Conservation (phyloP, 2,329 filamentous ascomycete genomes). For the Colletotrichum plurivorum region DNA sequence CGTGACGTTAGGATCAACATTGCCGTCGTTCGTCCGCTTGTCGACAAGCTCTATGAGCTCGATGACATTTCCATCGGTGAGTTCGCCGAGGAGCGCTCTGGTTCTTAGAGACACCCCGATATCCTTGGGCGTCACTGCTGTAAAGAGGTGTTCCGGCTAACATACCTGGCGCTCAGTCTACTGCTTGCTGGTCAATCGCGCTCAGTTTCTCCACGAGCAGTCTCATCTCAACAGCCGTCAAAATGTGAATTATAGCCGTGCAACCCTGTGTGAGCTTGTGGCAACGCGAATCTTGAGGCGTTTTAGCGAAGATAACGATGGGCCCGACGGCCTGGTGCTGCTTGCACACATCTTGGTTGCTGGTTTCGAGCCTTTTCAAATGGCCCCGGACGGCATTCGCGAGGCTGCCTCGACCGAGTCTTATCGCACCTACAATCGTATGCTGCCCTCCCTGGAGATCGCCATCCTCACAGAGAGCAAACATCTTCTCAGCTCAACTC, state of each 20-base stretch:
- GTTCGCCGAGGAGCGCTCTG: conserved; percentile 41
- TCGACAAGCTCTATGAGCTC: conserved; percentile 86
- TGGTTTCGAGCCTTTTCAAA: conserved; percentile 89
- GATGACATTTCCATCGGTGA: conserved; percentile 83
- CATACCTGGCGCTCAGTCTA: conserved; percentile 69
- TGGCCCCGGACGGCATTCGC: conserved; percentile 78
- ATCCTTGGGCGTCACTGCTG: not conserved
- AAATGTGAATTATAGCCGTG: conserved; percentile 84
- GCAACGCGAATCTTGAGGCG: conserved; percentile 83
- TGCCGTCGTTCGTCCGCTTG: conserved; percentile 82
- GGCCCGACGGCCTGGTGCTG: conserved; percentile 77
- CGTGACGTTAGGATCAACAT: conserved; percentile 87
- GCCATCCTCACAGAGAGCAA: conserved; percentile 89
- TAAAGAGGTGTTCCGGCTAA: conserved; percentile 27
- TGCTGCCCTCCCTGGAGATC: conserved; percentile 83
- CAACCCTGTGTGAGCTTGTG: conserved; percentile 84
- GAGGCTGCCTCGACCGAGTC: conserved; percentile 67
- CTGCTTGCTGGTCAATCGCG: conserved; percentile 85
- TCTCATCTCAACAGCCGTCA: conserved; percentile 82
- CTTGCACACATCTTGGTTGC: conserved; percentile 86
- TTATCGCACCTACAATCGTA: conserved; percentile 67
- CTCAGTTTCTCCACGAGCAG: conserved; percentile 85
- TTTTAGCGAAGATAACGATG: conserved; percentile 83
- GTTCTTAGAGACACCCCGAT: not conserved
- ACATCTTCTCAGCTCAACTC: conserved; percentile 80